Evolutionary conservation across 352 stramenopile genomes (phyloP).

Genomic region (Pythium periplocum): DNA sequence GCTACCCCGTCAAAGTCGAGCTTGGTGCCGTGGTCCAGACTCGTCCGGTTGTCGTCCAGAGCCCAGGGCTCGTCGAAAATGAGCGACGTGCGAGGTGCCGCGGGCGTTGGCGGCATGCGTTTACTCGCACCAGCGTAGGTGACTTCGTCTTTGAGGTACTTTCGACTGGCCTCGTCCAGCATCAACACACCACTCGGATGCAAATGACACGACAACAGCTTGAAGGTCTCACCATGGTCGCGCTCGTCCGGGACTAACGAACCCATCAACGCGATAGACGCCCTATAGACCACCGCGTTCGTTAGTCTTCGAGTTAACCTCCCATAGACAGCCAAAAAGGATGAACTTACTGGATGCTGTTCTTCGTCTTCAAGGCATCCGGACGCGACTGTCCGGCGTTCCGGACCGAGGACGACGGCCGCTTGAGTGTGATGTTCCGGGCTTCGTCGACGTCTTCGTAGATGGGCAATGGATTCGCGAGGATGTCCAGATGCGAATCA

Average conservation of each 20-base stretch:
- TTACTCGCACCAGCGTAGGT: too few species aligned
- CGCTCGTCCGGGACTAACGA: conserved; percentile 70
- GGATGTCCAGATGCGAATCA: conserved; percentile 23
- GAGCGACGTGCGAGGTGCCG: conserved; percentile 19
- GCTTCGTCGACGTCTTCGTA: conserved; percentile 63
- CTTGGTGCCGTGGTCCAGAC: conserved; percentile 6
- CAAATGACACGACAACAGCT: conserved; percentile 75
- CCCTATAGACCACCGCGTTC: conserved; percentile 20
- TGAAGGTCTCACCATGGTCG: conserved; percentile 81
- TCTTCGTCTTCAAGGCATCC: conserved; percentile 39
- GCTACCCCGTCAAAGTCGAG: conserved; percentile 48
- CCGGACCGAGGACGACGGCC: neutral
- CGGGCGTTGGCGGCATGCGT: conserved; percentile 8
- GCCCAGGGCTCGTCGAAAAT: conserved; percentile 8
- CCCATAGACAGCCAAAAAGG: conserved; percentile 4
- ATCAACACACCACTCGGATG: conserved; percentile 67
- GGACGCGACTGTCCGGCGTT: conserved; percentile 1
- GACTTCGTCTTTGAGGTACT: conserved; percentile 38
- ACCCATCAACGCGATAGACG: conserved; percentile 75
- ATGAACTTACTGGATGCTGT: conserved; percentile 52
- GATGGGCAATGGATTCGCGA: conserved; percentile 54
- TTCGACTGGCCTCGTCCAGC: conserved; percentile 73
- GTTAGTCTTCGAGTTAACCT: neutral
- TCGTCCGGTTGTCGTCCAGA: neutral
- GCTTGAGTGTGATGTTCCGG: conserved; percentile 51